These are phyloP conservation scores for Phytophthora pistaciae DNA, from an alignment of 352 stramenopile genomes.

Conservation along the genomic window DNA sequence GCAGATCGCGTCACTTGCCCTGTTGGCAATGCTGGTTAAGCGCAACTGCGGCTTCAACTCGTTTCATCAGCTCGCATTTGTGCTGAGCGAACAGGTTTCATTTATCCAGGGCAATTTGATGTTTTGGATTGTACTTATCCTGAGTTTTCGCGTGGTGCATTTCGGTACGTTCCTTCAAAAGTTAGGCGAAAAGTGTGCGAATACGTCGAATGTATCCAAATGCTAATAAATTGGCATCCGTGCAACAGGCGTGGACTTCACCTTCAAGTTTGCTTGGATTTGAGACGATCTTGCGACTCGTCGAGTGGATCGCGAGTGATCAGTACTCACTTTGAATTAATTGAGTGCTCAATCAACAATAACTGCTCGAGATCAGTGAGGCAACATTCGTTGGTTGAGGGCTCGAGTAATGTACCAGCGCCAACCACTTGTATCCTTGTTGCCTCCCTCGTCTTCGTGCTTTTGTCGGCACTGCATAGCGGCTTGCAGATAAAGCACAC, in stretches of 20 bases:
- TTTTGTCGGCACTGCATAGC: too few species aligned
- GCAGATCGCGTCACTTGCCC: constrained; percentile 24
- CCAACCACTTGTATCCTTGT: too few species aligned
- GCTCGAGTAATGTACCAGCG: too few species aligned
- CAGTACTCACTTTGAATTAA: too few species aligned
- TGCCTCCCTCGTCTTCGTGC: too few species aligned
- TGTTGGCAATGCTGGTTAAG: not conserved
- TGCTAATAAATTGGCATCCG: not conserved
- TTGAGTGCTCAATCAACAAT: too few species aligned
- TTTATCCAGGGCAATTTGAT: not conserved
- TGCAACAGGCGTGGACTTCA: constrained; percentile 16
- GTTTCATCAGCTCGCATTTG: not conserved
- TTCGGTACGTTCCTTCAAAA: constrained; percentile 2
- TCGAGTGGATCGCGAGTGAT: too few species aligned
- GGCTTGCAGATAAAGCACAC: too few species aligned
- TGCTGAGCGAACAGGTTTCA: not conserved
- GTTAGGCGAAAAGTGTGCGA: not conserved
- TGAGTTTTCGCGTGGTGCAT: not conserved
- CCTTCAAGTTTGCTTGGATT: constrained; percentile 11
- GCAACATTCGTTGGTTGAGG: too few species aligned
- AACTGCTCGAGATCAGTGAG: too few species aligned
- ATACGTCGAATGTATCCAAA: too few species aligned
- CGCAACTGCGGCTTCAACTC: not conserved
- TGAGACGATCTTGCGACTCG: not conserved
- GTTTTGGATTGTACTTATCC: not conserved